Percentiles rank a stretch among this genome's conserved stretches.
These are phyloP conservation scores for Leucocoprinus sp. DNA, from an alignment of 768 basidiomycete species.

Conservation along the genomic window DNA sequence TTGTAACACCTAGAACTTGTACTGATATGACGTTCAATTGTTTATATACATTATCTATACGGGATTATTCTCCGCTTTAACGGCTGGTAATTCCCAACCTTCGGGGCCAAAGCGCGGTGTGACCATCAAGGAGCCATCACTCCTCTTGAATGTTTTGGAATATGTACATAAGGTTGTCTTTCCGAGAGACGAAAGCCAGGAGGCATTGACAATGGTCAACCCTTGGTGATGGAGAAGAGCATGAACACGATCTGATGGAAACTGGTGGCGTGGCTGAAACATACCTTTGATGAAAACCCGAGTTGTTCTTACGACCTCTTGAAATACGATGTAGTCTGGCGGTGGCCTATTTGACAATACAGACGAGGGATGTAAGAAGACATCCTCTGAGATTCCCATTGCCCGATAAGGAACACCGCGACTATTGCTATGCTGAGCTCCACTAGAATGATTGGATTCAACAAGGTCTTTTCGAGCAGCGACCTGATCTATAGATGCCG, in stretches of 20 bases:
- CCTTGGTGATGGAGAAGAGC: constrained; percentile 35
- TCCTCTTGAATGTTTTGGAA: constrained; percentile 75
- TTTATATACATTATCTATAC: not conserved
- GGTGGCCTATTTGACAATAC: constrained; percentile 59
- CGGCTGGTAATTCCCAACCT: constrained; percentile 81
- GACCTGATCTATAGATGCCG: constrained; percentile 92
- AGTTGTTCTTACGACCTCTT: constrained; percentile 73
- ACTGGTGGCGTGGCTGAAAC: constrained; percentile 10
- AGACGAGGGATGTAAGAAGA: constrained; percentile 91
- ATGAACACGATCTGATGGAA: not conserved
- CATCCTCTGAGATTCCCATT: constrained; percentile 73
- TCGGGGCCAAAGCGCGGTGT: constrained; percentile 81
- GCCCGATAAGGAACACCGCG: constrained; percentile 81
- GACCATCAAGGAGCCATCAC: constrained; percentile 57
- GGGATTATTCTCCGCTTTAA: constrained; percentile 30
- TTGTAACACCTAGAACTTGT: not conserved
- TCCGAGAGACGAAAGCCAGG: constrained; percentile 80
- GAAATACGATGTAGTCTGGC: constrained; percentile 81
- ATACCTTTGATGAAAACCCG: constrained; percentile 75
- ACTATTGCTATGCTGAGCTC: constrained; percentile 63
- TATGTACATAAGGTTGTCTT: constrained; percentile 78
- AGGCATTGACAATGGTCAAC: constrained; percentile 76
- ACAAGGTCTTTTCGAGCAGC: constrained; percentile 84
- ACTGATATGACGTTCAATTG: no score
- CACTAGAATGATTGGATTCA: constrained; percentile 43